Conservation (phyloP, 78 protist species). For the Chrysochromulina tobinii region DNA sequence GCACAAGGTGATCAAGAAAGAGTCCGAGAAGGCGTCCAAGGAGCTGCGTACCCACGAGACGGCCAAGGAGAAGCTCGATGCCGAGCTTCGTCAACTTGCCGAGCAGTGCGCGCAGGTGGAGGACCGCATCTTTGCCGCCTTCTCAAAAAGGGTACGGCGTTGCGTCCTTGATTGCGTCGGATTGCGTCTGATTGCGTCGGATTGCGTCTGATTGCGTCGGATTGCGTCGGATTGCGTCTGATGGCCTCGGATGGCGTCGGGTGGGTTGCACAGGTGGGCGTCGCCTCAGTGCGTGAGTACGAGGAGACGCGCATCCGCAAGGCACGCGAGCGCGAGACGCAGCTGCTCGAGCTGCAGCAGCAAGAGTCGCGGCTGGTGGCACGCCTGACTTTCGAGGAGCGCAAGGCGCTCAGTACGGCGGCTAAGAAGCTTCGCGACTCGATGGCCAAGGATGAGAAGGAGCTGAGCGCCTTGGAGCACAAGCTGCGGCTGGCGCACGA, state of each 20-base stretch:
- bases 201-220: too few relatives aligned
- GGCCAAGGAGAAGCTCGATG: not conserved
- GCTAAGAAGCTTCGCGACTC: not conserved
- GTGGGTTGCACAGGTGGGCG: constrained; percentile 20
- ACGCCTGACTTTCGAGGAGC: constrained; percentile 24
- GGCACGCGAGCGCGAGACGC: constrained; percentile 19
- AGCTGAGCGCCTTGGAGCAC: not conserved
- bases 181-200: too few relatives aligned
- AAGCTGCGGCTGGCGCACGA: not conserved
- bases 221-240: too few relatives aligned
- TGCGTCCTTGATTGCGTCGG: not conserved
- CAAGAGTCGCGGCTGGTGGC: constrained; percentile 19
- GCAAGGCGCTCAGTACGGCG: not conserved
- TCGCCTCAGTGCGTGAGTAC: constrained; percentile 70
- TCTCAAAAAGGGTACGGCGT: constrained; percentile 1
- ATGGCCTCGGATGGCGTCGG: too few relatives aligned
- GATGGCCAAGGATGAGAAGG: not conserved
- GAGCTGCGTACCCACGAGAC: not conserved
- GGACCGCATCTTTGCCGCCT: constrained; percentile 43
- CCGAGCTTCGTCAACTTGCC: not conserved
- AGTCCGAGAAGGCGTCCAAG: not conserved
- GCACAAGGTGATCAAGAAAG: not conserved
- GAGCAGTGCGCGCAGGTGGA: constrained; percentile 1
- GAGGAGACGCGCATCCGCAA: constrained; percentile 56
- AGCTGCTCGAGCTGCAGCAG: constrained; percentile 28